These are phyloP conservation scores for Lactifluus pinguis DNA, from an alignment of 768 basidiomycete species.

Conservation along the genomic window DNA sequence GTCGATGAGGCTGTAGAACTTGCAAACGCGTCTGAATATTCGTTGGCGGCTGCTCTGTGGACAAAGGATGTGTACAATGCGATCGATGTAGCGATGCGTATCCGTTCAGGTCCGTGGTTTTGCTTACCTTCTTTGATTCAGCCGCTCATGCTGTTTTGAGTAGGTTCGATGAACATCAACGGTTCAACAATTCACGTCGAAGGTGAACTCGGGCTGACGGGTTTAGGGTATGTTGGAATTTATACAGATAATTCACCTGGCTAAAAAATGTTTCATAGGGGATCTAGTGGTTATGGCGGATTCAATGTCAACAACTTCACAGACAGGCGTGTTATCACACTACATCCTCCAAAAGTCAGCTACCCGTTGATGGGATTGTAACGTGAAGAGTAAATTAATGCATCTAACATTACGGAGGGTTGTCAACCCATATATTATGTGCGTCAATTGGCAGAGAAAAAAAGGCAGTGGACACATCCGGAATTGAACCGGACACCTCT, in stretches of 20 bases:
- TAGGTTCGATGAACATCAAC: slow-evolving; percentile 49
- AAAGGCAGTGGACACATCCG: slow-evolving; percentile 11
- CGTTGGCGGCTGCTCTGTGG: slow-evolving; percentile 46
- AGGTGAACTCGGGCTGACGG: slow-evolving; percentile 29
- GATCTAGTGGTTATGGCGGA: slow-evolving; percentile 39
- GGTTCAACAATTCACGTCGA: slow-evolving; percentile 44
- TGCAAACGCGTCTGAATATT: slow-evolving; percentile 46
- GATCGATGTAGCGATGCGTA: slow-evolving; percentile 36
- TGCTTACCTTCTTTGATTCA: background rate
- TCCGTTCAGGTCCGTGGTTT: slow-evolving; percentile 34
- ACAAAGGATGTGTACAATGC: slow-evolving; percentile 37
- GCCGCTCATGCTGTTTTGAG: background rate
- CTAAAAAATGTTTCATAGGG: slow-evolving; percentile 16
- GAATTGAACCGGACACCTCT: slow-evolving; percentile 18
- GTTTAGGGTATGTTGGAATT: slow-evolving; percentile 36
- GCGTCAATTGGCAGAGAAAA: no score
- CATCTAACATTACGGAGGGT: no score
- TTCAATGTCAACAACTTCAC: slow-evolving; percentile 46
- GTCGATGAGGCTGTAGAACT: slow-evolving; percentile 47
- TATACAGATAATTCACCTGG: background rate
- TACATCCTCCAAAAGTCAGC: slow-evolving; percentile 29
- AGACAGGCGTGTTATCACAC: slow-evolving; percentile 34
- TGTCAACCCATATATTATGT: no score
- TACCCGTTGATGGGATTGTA: background rate
- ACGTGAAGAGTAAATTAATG: background rate